Base-by-base conservation (phyloP, 2,329 filamentous ascomycete species). In the Botrytis hyacinthi region DNA sequence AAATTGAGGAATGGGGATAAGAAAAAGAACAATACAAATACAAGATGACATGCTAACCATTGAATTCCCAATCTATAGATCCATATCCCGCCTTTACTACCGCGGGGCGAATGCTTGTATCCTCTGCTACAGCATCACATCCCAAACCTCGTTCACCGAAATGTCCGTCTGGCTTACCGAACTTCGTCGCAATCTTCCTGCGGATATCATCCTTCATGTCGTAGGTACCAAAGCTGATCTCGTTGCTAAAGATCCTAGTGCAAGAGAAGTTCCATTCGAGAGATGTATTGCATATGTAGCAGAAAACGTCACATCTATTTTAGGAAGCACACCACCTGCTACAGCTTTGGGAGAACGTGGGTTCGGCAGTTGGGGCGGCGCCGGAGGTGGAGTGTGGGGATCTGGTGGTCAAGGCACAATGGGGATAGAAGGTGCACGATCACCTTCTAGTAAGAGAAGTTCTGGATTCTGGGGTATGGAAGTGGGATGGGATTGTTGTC, bases 71-170 rank as follows among this genome's bases (percentile, higher is more conserved):
- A 46, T 40, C 29, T 40, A 65, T 61, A 80, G 79, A 78, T 95
- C 92, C 75, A 98, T 99, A 80, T 97, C 94, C 16, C 92, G 95
- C 73, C 89, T 99, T 71, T 98, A 98, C 86, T 99, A 99, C 84
- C 92, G 95, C 80, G 95, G 95, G 81, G 95, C 95, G 75, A 95
- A 97, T 81, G 95, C 95, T 74, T 96, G 93, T 79, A 93, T 98
- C 74, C 88, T 98, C 65, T 97, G 95, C 87, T 98, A 98, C 85
- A 93, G 93, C 84, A 97, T 98, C 81, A 97, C 94, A 75, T 92
- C 95, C 82, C 91, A 92, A 75, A 85, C 90, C 78, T 96, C 93
- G 74, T 98, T 97, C 82, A 88, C 90, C 78, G 94, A 98, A 83
- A 97, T 98, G 94, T 94, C 93, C 80, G 88, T 92, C 73, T 98